Evolutionary conservation across 495 filamentous ascomycete species (phyloP).

Genomic region (Barbatosphaeria neglecta): DNA sequence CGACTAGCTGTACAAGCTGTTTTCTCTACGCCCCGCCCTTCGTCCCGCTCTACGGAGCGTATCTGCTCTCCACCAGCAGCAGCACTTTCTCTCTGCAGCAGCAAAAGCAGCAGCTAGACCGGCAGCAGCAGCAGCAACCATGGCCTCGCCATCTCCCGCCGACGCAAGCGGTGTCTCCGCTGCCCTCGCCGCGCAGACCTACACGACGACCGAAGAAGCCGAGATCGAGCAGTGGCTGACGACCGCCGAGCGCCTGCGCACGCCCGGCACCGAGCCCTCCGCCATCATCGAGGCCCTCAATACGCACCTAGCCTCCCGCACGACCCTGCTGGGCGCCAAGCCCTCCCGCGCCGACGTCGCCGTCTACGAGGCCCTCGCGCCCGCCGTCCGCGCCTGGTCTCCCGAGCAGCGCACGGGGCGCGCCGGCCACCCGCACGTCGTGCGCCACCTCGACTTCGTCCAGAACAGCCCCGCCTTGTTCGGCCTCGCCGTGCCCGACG

Average conservation of each 20-base stretch:
- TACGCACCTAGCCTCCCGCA: slow-evolving; percentile 73
- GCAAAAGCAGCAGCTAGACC: too few relatives aligned
- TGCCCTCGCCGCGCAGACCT: slow-evolving; percentile 51
- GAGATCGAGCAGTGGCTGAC: slow-evolving; percentile 83
- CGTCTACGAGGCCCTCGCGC: slow-evolving; percentile 70
- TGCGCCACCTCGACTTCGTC: slow-evolving; percentile 86
- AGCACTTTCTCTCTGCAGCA: slow-evolving; percentile 4
- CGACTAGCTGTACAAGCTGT: too few relatives aligned
- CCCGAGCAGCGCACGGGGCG: slow-evolving; percentile 84
- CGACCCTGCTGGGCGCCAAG: slow-evolving; percentile 82
- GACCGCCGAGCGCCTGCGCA: slow-evolving; percentile 53
- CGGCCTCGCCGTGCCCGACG: slow-evolving; percentile 53
- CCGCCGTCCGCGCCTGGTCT: slow-evolving; percentile 67
- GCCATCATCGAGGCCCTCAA: slow-evolving; percentile 68
- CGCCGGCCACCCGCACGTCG: slow-evolving; percentile 80
- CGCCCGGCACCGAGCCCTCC: slow-evolving; percentile 42
- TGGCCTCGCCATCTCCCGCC: slow-evolving; percentile 10
- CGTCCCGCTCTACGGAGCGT: slow-evolving; percentile 33
- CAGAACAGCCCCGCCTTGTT: slow-evolving; percentile 77
- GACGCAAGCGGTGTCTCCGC: slow-evolving; percentile 39
- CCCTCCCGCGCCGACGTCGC: slow-evolving; percentile 83
- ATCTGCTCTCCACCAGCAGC: slow-evolving; percentile 13
- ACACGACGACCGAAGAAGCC: slow-evolving; percentile 63
- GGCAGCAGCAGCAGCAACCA: too few relatives aligned
- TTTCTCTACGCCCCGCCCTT: slow-evolving; percentile 25